Percentiles rank a stretch among this genome's conserved stretches.
phyloP scores from a whole-genome alignment of 306 rosid species.

The Acacia acuminata region DNA sequence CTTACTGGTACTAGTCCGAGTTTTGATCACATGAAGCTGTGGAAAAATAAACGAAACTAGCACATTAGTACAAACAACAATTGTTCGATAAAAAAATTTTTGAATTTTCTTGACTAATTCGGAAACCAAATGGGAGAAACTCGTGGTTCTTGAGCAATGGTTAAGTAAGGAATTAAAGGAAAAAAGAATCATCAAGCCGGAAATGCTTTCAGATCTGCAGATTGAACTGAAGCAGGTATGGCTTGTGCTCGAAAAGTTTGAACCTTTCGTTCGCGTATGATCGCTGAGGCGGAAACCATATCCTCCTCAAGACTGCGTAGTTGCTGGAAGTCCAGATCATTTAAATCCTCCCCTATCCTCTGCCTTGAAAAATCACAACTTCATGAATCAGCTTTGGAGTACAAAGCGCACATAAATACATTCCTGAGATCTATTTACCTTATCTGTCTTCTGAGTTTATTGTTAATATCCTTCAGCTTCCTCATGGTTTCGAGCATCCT shows the following conservation, averaged over 20 bases:
- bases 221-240: neutral
- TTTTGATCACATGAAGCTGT: conserved; percentile 39
- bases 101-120: neutral
- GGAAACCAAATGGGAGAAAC: neutral
- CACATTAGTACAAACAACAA: neutral
- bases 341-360: neutral
- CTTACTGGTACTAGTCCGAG: conserved; percentile 48
- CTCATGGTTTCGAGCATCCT: conserved; percentile 2
- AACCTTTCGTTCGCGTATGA: conserved; percentile 10
- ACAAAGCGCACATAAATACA: neutral
- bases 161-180: neutral
- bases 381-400: neutral
- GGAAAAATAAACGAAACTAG: neutral
- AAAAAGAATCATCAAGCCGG: neutral
- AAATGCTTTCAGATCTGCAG: conserved; percentile 5
- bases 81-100: neutral
- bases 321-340: neutral
- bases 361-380: conserved; percentile 7
- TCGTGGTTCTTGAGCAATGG: neutral
- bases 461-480: neutral
- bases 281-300: neutral
- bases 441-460: conserved; percentile 6
- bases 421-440: neutral
- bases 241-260: neutral
- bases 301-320: conserved; percentile 3